Evolutionary conservation across 805 yeast genomes (phyloP).

Genomic region (Limtongia smithiae): DNA sequence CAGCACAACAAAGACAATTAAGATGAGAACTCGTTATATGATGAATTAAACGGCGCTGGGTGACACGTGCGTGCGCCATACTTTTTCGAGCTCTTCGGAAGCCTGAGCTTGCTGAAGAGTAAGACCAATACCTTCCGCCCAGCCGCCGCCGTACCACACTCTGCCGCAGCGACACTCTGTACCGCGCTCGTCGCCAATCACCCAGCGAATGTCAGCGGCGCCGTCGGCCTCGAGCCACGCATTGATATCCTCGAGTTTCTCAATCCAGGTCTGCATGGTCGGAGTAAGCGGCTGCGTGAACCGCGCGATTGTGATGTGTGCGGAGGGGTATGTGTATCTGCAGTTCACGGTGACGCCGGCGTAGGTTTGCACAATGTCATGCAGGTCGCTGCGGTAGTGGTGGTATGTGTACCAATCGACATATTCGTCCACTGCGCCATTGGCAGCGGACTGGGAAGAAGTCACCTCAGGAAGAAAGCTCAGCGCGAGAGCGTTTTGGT

Average conservation of each 20-base stretch:
- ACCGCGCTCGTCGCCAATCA: slow-evolving; percentile 25
- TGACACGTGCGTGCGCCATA: too few species aligned
- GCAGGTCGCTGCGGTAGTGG: slow-evolving; percentile 23
- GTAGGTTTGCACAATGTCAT: slow-evolving; percentile 5
- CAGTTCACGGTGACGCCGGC: slow-evolving; percentile 22
- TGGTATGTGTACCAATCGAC: slow-evolving; percentile 25
- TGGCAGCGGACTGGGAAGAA: neutral
- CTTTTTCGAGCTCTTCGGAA: neutral
- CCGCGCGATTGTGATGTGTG: slow-evolving; percentile 31
- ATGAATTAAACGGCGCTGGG: too few species aligned
- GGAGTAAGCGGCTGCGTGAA: slow-evolving; percentile 18
- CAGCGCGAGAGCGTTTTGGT: slow-evolving; percentile 25
- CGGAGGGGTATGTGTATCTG: slow-evolving; percentile 29
- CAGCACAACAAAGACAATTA: too few species aligned
- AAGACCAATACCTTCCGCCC: slow-evolving; percentile 11
- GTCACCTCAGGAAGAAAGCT: slow-evolving; percentile 19
- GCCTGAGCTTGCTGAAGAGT: neutral
- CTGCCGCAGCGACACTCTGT: slow-evolving; percentile 28
- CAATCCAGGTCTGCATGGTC: slow-evolving; percentile 17
- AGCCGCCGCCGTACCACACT: slow-evolving; percentile 31
- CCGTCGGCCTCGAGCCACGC: slow-evolving; percentile 6
- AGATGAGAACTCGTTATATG: too few species aligned
- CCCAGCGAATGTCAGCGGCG: slow-evolving; percentile 11
- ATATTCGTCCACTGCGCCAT: too few species aligned
- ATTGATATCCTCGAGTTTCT: slow-evolving; percentile 23